Percentiles rank a stretch among this genome's conserved stretches.
Conservation (phyloP, 352 stramenopile species). For the Pythium pyrilobum region DNA sequence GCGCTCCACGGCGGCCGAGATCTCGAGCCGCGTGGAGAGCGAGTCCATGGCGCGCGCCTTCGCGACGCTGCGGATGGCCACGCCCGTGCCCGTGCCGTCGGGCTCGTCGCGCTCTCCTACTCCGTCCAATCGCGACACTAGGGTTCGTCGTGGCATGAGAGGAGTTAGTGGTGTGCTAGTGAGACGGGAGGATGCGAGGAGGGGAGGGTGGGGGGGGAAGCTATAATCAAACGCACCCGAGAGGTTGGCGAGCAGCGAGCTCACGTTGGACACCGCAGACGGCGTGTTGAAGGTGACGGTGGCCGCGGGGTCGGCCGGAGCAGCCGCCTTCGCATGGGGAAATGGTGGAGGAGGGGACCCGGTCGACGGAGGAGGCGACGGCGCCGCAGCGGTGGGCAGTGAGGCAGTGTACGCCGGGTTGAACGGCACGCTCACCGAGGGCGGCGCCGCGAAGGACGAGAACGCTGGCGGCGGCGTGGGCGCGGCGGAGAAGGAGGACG, state of each 20-base stretch:
- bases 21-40: conserved; percentile 59
- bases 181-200: background rate
- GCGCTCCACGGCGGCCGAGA: conserved; percentile 60
- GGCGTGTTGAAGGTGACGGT: conserved; percentile 39
- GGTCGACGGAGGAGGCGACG: background rate
- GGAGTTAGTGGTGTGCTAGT: background rate
- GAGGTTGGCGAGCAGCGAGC: conserved; percentile 54
- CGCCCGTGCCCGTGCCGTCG: conserved; percentile 53
- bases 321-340: background rate
- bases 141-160: background rate
- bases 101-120: conserved; percentile 50
- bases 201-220: background rate
- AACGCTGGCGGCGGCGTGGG: conserved; percentile 4
- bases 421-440: conserved; percentile 23
- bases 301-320: conserved; percentile 22
- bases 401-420: conserved; percentile 19
- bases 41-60: conserved; percentile 71
- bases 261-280: conserved; percentile 40
- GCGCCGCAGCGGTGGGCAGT: background rate
- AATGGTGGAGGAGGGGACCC: background rate
- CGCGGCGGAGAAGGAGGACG: conserved; percentile 6
- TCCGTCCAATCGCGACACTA: conserved; percentile 8
- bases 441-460: conserved; percentile 10
- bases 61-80: conserved; percentile 49
- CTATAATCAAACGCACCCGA: conserved; percentile 32